Evolutionary conservation across 768 basidiomycete species (phyloP).

Genomic region (Psilocybe subaeruginosa): DNA sequence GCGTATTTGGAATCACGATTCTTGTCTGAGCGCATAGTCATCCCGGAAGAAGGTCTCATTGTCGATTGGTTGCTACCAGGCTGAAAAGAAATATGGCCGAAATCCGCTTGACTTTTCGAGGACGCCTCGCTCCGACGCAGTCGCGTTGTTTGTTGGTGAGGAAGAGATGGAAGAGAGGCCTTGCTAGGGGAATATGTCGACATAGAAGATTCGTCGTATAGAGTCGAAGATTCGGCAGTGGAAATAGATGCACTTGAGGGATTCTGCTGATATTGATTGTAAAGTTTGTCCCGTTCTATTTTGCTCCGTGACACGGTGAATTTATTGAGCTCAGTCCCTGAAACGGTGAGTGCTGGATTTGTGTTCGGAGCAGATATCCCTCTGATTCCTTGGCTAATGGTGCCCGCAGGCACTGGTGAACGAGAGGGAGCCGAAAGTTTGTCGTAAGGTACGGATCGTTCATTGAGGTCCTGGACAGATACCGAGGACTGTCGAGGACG

Average conservation of each 20-base stretch:
- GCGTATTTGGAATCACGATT: conserved; percentile 67
- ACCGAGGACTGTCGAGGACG: conserved; percentile 66
- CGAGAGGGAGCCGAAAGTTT: conserved; percentile 57
- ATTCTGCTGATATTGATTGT: conserved; percentile 42
- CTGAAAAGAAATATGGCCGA: conserved; percentile 43
- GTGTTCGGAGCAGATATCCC: conserved; percentile 85
- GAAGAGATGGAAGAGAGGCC: conserved; percentile 17
- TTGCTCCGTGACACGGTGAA: conserved; percentile 53
- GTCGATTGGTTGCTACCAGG: conserved; percentile 34
- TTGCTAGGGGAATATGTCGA: conserved; percentile 36
- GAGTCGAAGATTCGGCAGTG: conserved; percentile 61
- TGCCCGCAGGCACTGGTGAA: conserved; percentile 61
- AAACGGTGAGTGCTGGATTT: conserved; percentile 74
- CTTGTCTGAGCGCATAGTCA: conserved; percentile 58
- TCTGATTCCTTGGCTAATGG: conserved; percentile 57
- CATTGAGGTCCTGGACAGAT: conserved; percentile 62
- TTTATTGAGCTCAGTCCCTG: conserved; percentile 74
- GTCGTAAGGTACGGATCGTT: conserved; percentile 76
- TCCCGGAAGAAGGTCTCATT: conserved; percentile 51
- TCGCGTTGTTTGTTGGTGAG: conserved; percentile 38
- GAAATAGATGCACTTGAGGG: conserved; percentile 53
- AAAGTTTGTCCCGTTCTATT: conserved; percentile 57
- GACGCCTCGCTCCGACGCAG: conserved; percentile 60
- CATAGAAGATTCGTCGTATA: conserved; percentile 52
- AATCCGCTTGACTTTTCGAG: conserved; percentile 60